Evolutionary conservation across 2,329 filamentous ascomycete species (phyloP), one percentile per base, ranked within the genome.

Genomic region (Esteya vermicola): DNA sequence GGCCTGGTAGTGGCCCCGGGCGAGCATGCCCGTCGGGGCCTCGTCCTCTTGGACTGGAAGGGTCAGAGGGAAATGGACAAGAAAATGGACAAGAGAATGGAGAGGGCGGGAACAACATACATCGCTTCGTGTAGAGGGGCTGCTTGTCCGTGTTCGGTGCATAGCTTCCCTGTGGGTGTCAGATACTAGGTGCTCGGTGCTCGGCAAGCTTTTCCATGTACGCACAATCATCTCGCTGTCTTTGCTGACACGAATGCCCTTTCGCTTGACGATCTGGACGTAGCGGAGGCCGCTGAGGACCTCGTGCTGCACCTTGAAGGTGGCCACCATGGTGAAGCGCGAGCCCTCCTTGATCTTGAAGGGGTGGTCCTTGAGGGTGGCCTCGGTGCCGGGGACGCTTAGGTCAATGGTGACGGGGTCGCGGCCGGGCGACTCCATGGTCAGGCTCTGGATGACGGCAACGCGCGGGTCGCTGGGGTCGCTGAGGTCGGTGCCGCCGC

Each of bases 161-260:
- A 56, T 89, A 98, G 53, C 85, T 93, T 51, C 89, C 86, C 84
- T 91, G 50, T 47, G 32, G 22, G 9, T 16, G 31, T 14, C 19
- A 33, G 38, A 14, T 12, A 26, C 25, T 20, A 33, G n/a, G n/a
- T n/a, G n/a, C n/a, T n/a, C n/a, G n/a, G n/a, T 28, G 10, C 10
- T 28, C 26, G n/a, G 26, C n/a, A 4, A 14, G 9, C 26, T 28
- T 10, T 28, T 28, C 9, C 10, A 70, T 80, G 55, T 62, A n/a
- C n/a, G n/a, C n/a, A 91, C 86, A 72, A 98, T 82, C 91, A 98
- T 98, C 68, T 96, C 89, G 52, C 93, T 83, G 55, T 91, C 82
- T 75, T 95, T 98, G 67, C 81, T 84, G 45, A 89, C 76, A 44
- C 75, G 76, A 57, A 96, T 72, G 40, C 84, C 83, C 70, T 86